Base-by-base conservation (phyloP, 768 basidiomycete genomes). In the Trametopsis cervina region DNA sequence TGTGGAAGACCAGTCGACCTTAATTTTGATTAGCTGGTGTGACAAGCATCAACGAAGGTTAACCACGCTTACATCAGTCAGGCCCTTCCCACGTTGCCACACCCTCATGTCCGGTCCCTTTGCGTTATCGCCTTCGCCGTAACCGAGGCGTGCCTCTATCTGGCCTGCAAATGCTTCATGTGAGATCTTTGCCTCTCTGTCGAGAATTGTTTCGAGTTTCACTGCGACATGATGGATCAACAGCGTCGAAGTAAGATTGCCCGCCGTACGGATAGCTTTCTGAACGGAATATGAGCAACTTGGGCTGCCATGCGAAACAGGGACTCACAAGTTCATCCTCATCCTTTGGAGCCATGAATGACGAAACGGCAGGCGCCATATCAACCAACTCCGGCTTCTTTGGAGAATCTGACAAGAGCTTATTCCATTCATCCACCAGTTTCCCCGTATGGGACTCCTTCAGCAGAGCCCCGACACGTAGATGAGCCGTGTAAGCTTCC, bases 81-180 rank as follows among this genome's bases (percentile, higher is more conserved):
- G 61, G 4, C 78, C 80, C 42, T 83, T 81, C 12, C 80, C 85
- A 60, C 88, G 75, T 57, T 74, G 78, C 93, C 95, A 97, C 15
- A 95, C 80, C 61, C 84, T 91, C 83, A 85, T 89, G 62, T 97
- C 93, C 4, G 92, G 89, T 2, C 85, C 85, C 59, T 89, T 91
- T 2, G 79, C 81, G 51, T 74, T 75, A 37, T 75, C 79, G 15
- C 83, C 88, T 57, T 87, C 85, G 37, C 86, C 88, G 17, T 85
- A 89, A 10, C 94, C 95, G 51, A 97, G 74, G 42, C 92, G 79
- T 9, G 77, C 76, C 67, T 99, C 95, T 41, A 97, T 85, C 63
- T 91, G 82, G 26, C 81, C 76, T 4, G 90, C 80, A 36, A 97
- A 79, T 58, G 80, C 74, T 55, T 93, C 90, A 59, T 99, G 95